A percentile compares a stretch with the other conserved stretches of the same genome.
These are phyloP conservation scores for Ramaria sp. DNA, from an alignment of 768 basidiomycete genomes.

Conservation along the genomic window DNA sequence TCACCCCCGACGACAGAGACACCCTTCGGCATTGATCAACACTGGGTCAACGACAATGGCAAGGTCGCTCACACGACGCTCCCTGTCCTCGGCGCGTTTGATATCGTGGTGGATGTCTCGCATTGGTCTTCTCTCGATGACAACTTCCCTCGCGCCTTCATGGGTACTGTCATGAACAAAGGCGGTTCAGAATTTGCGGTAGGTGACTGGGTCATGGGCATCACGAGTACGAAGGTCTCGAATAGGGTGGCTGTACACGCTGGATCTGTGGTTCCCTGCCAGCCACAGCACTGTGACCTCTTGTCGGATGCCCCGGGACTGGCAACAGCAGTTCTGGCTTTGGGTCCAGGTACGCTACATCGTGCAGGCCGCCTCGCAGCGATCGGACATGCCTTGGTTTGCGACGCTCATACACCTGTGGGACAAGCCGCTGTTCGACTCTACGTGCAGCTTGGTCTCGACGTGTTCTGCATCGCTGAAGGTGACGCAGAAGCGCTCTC, in stretches of 20 bases:
- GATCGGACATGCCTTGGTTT: slow-evolving; percentile 8
- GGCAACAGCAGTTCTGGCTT: slow-evolving; percentile 13
- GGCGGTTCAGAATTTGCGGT: background rate
- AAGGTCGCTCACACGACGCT: background rate
- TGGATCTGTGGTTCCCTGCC: slow-evolving; percentile 7
- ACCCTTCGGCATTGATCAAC: slow-evolving; percentile 7
- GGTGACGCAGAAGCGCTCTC: background rate
- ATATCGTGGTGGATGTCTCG: slow-evolving; percentile 9
- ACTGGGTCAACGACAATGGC: slow-evolving; percentile 10
- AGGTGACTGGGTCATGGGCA: slow-evolving; percentile 7
- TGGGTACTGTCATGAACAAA: slow-evolving; percentile 1
- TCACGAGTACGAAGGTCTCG: slow-evolving; percentile 45
- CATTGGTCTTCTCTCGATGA: slow-evolving; percentile 7
- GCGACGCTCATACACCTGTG: slow-evolving; percentile 2
- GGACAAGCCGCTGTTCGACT: slow-evolving; percentile 4
- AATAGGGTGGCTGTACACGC: slow-evolving; percentile 21
- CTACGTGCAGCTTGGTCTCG: background rate
- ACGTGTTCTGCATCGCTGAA: slow-evolving; percentile 3
- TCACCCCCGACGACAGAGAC: slow-evolving; percentile 4
- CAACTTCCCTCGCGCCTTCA: slow-evolving; percentile 4
- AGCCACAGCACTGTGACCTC: background rate
- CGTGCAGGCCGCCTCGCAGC: slow-evolving; percentile 11
- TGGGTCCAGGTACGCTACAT: slow-evolving; percentile 14
- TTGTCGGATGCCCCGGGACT: slow-evolving; percentile 13
- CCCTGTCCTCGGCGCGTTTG: slow-evolving; percentile 2